A percentile compares a stretch with the other conserved stretches of the same genome.
phyloP scores from a whole-genome alignment of 345 rosid genomes.

The Hibiscus syriacus region DNA sequence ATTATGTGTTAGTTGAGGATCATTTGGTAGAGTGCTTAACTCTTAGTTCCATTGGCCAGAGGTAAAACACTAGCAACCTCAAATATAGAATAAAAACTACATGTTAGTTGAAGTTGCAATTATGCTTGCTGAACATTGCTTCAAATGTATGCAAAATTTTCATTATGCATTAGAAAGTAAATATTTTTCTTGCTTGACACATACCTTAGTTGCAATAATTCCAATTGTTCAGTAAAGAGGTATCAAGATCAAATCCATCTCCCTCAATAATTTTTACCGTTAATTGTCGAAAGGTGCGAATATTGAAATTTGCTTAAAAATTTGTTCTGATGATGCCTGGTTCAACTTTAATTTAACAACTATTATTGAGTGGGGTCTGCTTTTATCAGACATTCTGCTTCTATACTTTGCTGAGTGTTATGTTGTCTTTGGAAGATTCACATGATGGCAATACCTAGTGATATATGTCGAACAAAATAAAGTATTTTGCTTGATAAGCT shows the following conservation, averaged over 20 bases:
- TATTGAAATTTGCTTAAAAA: not conserved
- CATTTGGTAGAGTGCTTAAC: not conserved
- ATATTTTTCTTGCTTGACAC: slow-evolving; percentile 1
- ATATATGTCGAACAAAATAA: not conserved
- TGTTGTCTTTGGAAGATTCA: not conserved
- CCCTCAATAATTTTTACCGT: not conserved
- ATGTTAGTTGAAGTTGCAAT: not conserved
- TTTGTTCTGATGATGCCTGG: not conserved
- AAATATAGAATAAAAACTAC: not conserved
- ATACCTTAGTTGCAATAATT: not conserved
- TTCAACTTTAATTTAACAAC: not conserved
- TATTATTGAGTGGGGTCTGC: not conserved
- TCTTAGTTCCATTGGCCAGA: not conserved
- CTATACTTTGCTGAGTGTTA: not conserved
- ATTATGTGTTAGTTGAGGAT: not conserved
- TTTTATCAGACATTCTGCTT: not conserved
- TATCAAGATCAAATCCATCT: not conserved
- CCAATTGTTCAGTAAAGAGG: too few species aligned
- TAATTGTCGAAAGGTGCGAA: not conserved
- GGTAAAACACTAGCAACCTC: not conserved
- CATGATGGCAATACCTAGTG: not conserved
- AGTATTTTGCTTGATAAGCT: not conserved
- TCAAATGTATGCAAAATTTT: not conserved
- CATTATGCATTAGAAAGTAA: not conserved
- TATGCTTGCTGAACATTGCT: not conserved